phyloP scores from a whole-genome alignment of 2,329 filamentous ascomycete species.

The Raffaelea arxii region DNA sequence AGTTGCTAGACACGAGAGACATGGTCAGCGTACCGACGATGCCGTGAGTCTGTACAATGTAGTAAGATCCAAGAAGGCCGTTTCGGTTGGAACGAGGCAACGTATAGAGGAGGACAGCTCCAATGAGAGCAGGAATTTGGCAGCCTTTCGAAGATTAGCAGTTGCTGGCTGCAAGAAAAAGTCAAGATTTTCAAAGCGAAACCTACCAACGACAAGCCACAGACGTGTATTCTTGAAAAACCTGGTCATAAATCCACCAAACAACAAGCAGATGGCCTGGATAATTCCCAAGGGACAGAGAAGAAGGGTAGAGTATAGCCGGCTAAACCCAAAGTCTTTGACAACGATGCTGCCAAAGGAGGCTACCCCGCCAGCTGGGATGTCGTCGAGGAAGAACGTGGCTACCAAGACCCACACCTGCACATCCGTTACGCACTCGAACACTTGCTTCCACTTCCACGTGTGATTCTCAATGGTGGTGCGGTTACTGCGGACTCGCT shows the following conservation, averaged over 20 bases:
- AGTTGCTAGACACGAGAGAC: constrained; percentile 34
- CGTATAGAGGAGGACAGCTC: constrained; percentile 11
- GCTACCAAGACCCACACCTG: constrained; percentile 17
- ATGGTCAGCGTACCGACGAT: constrained; percentile 37
- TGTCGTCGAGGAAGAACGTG: constrained; percentile 3
- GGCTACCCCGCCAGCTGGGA: constrained; percentile 7
- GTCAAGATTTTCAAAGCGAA: too few relatives aligned
- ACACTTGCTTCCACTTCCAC: constrained; percentile 20
- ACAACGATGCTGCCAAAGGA: constrained; percentile 42
- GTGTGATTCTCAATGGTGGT: constrained; percentile 24
- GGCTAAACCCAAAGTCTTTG: constrained; percentile 39
- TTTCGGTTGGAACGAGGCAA: constrained; percentile 7
- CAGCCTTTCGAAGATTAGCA: constrained; percentile 19
- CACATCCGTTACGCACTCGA: constrained; percentile 21
- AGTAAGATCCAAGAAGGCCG: constrained; percentile 14
- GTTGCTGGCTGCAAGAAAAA: too few relatives aligned
- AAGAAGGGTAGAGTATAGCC: constrained; percentile 28
- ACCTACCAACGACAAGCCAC: constrained; percentile 13
- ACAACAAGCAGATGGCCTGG: constrained; percentile 18
- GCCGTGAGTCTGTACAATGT: constrained; percentile 14
- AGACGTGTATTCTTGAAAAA: constrained; percentile 29
- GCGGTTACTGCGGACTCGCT: constrained; percentile 22
- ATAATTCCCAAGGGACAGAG: constrained; percentile 18
- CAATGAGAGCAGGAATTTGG: constrained; percentile 13
- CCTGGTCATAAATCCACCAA: constrained; percentile 18